Conservation (phyloP, 2,329 filamentous ascomycete species). For the Ceratocystis harringtonii region DNA sequence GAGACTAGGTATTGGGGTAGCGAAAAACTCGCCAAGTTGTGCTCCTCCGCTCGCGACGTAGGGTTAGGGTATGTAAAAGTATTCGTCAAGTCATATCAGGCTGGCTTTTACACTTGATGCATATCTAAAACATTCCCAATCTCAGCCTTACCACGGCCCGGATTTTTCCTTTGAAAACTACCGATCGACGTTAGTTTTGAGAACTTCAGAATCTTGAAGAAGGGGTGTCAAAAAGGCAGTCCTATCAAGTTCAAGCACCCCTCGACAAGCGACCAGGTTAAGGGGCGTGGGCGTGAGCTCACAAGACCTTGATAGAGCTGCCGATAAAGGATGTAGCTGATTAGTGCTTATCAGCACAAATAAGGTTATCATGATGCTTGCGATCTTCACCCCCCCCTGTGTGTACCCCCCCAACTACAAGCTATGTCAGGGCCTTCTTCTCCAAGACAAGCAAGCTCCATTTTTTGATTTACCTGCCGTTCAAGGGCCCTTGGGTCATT, state of each 20-base stretch:
- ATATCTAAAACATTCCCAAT: too few species aligned
- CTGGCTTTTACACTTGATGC: too few species aligned
- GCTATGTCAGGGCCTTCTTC: neutral
- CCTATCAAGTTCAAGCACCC: neutral
- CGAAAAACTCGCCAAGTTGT: neutral
- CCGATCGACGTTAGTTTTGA: too few species aligned
- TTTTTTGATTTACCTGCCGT: neutral
- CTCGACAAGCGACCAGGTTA: neutral
- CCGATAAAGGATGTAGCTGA: conserved; percentile 1
- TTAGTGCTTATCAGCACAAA: neutral
- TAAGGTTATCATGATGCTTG: neutral
- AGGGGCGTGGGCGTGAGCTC: neutral
- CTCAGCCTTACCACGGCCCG: too few species aligned
- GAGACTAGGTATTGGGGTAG: neutral
- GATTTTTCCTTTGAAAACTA: too few species aligned
- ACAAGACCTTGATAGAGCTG: neutral
- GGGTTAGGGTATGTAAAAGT: neutral
- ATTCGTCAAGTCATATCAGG: neutral
- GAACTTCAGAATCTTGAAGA: too few species aligned
- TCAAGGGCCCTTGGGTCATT: neutral
- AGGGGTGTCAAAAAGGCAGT: neutral
- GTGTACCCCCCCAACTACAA: too few species aligned
- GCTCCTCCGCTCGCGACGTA: neutral
- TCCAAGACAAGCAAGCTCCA: neutral
- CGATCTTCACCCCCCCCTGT: neutral